Percentiles rank a stretch among this genome's conserved stretches.
phyloP scores from a whole-genome alignment of 2,329 filamentous ascomycete genomes.

The Colletotrichum sp. region DNA sequence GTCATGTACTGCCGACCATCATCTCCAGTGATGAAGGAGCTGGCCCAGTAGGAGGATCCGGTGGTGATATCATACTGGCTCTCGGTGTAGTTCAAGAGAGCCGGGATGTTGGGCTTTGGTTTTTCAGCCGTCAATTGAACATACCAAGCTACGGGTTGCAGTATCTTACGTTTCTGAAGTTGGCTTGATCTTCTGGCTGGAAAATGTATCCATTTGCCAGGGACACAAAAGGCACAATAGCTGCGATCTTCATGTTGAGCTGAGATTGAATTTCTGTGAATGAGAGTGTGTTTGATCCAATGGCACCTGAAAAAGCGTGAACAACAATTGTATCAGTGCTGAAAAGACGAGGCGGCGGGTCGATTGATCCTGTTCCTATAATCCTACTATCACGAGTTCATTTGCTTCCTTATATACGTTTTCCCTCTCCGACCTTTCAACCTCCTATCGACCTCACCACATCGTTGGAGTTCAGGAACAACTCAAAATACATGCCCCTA shows the following conservation, averaged over 20 bases:
- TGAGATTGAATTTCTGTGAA: not conserved
- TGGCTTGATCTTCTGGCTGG: not conserved
- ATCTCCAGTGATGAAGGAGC: not conserved
- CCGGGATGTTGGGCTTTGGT: not conserved
- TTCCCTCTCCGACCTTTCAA: not conserved
- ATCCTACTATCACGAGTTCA: not conserved
- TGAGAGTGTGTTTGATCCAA: not conserved
- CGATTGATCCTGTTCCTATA: not conserved
- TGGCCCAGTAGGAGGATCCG: not conserved
- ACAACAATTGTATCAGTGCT: not conserved
- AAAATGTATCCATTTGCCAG: not conserved
- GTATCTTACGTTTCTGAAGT: not conserved
- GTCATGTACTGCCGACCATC: not conserved
- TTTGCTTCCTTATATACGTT: not conserved
- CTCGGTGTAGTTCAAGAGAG: not conserved
- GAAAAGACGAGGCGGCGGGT: not conserved
- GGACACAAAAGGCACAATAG: not conserved
- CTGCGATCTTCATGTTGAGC: not conserved
- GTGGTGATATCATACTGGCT: not conserved
- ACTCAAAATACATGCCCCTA: not conserved
- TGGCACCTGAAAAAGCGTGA: not conserved
- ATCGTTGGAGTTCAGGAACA: not conserved
- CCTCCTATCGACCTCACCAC: not conserved
- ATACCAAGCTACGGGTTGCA: not conserved
- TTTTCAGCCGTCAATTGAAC: not conserved